Evolutionary conservation across 139 green algal species (phyloP).

Genomic region (Haematococcus lacustris): DNA sequence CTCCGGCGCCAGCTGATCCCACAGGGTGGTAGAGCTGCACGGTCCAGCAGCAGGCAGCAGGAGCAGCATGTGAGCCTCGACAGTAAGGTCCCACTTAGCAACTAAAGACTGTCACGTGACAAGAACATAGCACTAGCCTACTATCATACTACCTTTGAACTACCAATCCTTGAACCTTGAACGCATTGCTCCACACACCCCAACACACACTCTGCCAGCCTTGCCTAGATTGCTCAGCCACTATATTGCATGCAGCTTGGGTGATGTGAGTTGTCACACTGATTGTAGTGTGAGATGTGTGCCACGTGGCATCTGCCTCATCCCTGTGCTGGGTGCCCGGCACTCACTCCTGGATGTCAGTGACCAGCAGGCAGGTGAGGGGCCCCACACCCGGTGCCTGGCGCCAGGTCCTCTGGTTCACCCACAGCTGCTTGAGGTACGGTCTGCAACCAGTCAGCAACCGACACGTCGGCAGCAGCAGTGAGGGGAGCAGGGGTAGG

Average conservation of each 20-base stretch:
- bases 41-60: not conserved
- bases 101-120: not conserved
- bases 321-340: not conserved
- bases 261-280: no score
- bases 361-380: not conserved
- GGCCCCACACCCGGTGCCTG: not conserved
- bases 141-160: not conserved
- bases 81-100: not conserved
- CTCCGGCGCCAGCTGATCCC: not conserved
- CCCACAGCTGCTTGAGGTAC: no score
- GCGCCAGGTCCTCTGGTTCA: not conserved
- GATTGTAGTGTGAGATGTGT: no score
- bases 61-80: not conserved
- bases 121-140: not conserved
- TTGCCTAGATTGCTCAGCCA: not conserved
- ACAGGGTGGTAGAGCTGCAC: slow-evolving; percentile 6
- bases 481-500: no score
- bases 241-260: not conserved
- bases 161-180: not conserved
- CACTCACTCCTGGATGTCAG: slow-evolving; percentile 4
- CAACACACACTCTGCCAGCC: not conserved
- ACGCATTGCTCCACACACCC: not conserved
- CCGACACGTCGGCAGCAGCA: no score
- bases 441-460: no score
- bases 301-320: no score